Evolutionary conservation across 768 basidiomycete species (phyloP).

Genomic region (Trametes sanguinea): DNA sequence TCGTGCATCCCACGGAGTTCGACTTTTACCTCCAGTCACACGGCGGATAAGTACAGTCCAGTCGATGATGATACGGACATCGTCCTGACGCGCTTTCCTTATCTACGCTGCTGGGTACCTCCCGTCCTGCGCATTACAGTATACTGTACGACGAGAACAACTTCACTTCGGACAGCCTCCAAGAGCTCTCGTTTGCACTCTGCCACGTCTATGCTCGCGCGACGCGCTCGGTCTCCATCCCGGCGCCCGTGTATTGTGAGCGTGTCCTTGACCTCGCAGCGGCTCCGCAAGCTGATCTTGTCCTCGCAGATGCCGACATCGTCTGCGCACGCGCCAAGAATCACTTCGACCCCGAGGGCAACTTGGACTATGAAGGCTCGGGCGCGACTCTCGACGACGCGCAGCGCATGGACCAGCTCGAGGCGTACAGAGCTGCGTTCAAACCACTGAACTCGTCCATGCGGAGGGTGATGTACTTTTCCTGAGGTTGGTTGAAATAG

Average conservation of each 20-base stretch:
- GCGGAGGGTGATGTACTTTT: slow-evolving; percentile 41
- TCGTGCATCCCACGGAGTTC: slow-evolving; percentile 70
- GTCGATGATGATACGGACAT: neutral
- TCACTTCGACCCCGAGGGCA: slow-evolving; percentile 66
- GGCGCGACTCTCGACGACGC: slow-evolving; percentile 42
- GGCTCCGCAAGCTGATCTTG: neutral
- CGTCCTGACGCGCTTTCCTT: slow-evolving; percentile 18
- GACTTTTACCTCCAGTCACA: slow-evolving; percentile 83
- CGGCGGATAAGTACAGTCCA: slow-evolving; percentile 44
- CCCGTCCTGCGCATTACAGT: slow-evolving; percentile 63
- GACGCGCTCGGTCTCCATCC: slow-evolving; percentile 80
- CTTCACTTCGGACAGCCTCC: slow-evolving; percentile 70
- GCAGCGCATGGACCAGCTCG: slow-evolving; percentile 43
- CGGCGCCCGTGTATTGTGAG: slow-evolving; percentile 81
- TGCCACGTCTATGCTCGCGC: slow-evolving; percentile 82
- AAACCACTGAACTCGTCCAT: slow-evolving; percentile 56
- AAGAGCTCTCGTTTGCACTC: slow-evolving; percentile 70
- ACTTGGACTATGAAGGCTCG: slow-evolving; percentile 60
- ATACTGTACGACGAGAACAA: slow-evolving; percentile 56
- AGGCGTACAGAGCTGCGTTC: slow-evolving; percentile 51
- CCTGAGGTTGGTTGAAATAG: slow-evolving; percentile 20
- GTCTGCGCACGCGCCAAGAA: slow-evolving; percentile 78
- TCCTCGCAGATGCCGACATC: slow-evolving; percentile 66
- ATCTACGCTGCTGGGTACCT: slow-evolving; percentile 63
- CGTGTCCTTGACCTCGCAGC: neutral